A percentile compares a stretch with the other conserved stretches of the same genome.
Evolutionary conservation across 306 rosid species (phyloP).

Genomic region (Vigna radiata): DNA sequence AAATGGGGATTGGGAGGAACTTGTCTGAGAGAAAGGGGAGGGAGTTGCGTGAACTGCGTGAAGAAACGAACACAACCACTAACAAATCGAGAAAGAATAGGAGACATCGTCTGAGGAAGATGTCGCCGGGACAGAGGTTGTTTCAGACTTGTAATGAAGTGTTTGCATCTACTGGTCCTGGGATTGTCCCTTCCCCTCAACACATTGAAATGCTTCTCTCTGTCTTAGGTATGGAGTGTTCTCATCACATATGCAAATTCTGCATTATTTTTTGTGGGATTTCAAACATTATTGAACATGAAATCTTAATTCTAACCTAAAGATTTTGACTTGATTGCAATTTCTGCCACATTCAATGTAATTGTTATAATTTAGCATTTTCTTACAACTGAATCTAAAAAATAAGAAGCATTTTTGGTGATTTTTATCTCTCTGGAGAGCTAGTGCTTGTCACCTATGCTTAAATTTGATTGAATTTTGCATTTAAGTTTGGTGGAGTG

Average conservation of each 20-base stretch:
- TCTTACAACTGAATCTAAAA: neutral
- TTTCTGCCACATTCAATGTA: neutral
- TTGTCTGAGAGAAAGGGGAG: conserved; percentile 57
- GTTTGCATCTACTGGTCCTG: conserved; percentile 58
- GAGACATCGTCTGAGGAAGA: conserved; percentile 62
- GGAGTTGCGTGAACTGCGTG: conserved; percentile 55
- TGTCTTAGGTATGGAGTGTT: conserved; percentile 63
- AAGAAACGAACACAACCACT: conserved; percentile 51
- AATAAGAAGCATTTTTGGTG: neutral
- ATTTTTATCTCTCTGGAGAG: neutral
- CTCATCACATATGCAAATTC: neutral
- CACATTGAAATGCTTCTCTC: conserved; percentile 69
- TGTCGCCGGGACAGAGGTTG: conserved; percentile 65
- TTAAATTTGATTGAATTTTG: neutral
- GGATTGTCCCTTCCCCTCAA: conserved; percentile 61
- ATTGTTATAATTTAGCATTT: neutral
- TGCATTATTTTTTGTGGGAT: neutral
- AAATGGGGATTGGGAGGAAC: conserved; percentile 79
- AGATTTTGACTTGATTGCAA: neutral
- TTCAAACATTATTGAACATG: neutral
- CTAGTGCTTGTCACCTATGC: neutral
- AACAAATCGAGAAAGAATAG: conserved; percentile 63
- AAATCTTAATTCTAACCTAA: neutral
- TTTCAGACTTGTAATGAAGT: conserved; percentile 72
- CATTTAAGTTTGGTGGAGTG: neutral